phyloP scores from a whole-genome alignment of 2,329 filamentous ascomycete genomes.

The Diaporthe ampelina region DNA sequence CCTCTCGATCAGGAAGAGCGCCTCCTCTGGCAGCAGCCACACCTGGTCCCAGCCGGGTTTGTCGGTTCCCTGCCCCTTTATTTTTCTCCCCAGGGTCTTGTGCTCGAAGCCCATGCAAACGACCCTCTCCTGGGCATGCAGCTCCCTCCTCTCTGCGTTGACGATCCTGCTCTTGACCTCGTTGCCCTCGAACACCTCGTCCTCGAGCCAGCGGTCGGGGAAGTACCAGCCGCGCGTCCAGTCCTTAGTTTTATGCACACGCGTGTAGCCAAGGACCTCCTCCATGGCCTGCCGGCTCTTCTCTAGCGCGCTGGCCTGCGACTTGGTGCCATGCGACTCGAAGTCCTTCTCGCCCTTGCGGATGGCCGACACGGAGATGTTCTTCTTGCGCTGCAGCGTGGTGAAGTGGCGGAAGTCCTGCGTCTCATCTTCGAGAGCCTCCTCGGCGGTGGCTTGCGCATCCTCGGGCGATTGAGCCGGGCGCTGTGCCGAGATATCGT shows the following conservation, averaged over 20 bases:
- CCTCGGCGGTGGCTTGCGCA: conserved; percentile 58
- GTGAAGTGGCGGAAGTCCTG: conserved; percentile 87
- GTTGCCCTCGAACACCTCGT: conserved; percentile 34
- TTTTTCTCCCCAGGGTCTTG: conserved; percentile 80
- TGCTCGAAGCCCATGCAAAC: conserved; percentile 79
- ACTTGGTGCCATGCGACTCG: conserved; percentile 88
- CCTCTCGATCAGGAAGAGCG: conserved; percentile 88
- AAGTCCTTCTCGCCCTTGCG: conserved; percentile 98
- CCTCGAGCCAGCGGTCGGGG: conserved; percentile 67
- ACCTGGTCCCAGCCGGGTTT: conserved; percentile 71
- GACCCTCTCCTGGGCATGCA: conserved; percentile 61
- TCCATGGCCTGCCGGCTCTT: conserved; percentile 90
- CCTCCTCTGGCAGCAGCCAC: conserved; percentile 93
- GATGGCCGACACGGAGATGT: conserved; percentile 74
- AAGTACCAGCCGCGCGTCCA: conserved; percentile 81
- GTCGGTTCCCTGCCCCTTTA: conserved; percentile 68
- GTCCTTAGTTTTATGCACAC: conserved; percentile 77
- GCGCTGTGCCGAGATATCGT: conserved; percentile 42
- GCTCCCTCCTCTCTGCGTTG: conserved; percentile 41
- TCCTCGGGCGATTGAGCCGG: conserved; percentile 50
- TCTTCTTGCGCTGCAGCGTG: conserved; percentile 63
- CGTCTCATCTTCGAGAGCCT: conserved; percentile 81
- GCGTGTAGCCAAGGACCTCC: conserved; percentile 83
- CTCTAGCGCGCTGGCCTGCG: conserved; percentile 83
- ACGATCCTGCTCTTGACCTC: conserved; percentile 54